A percentile compares a stretch with the other conserved stretches of the same genome.
phyloP scores from a whole-genome alignment of 768 basidiomycete genomes.

The Pulveroboletus sp. region DNA sequence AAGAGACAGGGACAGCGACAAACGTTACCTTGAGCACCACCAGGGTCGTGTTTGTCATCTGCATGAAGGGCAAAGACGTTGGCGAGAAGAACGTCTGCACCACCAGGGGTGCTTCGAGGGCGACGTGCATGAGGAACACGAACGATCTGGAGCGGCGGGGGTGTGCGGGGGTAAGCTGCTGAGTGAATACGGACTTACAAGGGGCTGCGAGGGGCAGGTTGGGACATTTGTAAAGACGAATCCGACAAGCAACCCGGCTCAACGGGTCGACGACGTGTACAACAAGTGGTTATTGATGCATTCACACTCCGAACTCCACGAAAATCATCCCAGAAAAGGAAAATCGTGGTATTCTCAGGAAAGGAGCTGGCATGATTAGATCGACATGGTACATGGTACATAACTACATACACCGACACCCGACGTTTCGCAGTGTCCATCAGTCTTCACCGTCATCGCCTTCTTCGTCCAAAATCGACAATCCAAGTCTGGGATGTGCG shows the following conservation, averaged over 20 bases:
- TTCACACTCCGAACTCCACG: constrained; percentile 26
- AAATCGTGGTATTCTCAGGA: not conserved
- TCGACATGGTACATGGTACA: constrained; percentile 11
- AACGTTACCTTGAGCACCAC: constrained; percentile 76
- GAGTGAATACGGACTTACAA: constrained; percentile 31
- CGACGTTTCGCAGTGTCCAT: not conserved
- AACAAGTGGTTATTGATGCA: not conserved
- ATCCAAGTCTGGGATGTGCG: constrained; percentile 16
- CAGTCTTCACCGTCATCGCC: constrained; percentile 32
- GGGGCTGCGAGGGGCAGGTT: constrained; percentile 33
- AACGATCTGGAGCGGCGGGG: constrained; percentile 40
- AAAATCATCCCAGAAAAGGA: constrained; percentile 25
- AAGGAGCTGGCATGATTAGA: constrained; percentile 5
- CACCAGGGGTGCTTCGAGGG: constrained; percentile 72
- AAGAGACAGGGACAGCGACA: constrained; percentile 7
- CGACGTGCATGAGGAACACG: constrained; percentile 77
- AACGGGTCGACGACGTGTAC: not conserved
- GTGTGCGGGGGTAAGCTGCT: not conserved
- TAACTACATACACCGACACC: constrained; percentile 2
- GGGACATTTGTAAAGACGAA: constrained; percentile 13
- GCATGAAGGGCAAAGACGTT: constrained; percentile 61
- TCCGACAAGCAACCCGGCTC: too few species aligned
- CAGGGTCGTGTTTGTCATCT: constrained; percentile 78
- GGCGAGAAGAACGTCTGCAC: constrained; percentile 72
- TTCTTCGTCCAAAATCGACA: constrained; percentile 29